Evolutionary conservation across 2,329 filamentous ascomycete species (phyloP).

Genomic region (Daldinia eschscholtzii): DNA sequence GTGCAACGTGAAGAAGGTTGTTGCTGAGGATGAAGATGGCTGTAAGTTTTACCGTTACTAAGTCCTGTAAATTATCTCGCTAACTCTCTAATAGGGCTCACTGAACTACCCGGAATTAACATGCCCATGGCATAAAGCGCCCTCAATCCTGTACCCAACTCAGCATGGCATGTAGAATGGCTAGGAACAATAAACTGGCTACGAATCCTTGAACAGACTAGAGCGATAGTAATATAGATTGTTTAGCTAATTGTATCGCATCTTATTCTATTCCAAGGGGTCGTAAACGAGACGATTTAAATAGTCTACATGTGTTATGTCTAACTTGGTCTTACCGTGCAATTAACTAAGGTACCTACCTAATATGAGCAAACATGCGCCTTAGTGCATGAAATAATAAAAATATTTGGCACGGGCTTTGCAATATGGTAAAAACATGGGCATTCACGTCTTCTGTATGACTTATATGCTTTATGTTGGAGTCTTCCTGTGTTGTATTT

Average conservation of each 20-base stretch:
- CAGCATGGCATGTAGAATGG: not conserved
- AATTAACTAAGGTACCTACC: not conserved
- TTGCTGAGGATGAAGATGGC: conserved; percentile 53
- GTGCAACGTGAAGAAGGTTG: conserved; percentile 51
- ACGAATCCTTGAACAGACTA: not conserved
- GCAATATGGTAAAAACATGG: not conserved
- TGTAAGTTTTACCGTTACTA: conserved; percentile 50
- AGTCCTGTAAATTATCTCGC: not conserved
- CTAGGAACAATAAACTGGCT: not conserved
- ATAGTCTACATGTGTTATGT: no score
- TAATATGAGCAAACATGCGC: no score
- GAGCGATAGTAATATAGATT: conserved; percentile 13
- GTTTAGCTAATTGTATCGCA: not conserved
- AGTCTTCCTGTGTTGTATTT: not conserved
- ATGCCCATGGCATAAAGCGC: conserved; percentile 44
- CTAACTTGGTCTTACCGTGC: no score
- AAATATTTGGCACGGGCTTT: no score
- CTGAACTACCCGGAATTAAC: conserved; percentile 46
- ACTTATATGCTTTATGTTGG: not conserved
- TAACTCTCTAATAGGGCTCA: conserved; percentile 45
- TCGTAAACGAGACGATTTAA: not conserved
- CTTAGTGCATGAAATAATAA: no score
- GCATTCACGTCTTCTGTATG: not conserved
- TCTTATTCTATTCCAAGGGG: not conserved
- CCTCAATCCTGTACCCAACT: not conserved